Evolutionary conservation across 768 basidiomycete species (phyloP).

Genomic region (Suillus variegatus): DNA sequence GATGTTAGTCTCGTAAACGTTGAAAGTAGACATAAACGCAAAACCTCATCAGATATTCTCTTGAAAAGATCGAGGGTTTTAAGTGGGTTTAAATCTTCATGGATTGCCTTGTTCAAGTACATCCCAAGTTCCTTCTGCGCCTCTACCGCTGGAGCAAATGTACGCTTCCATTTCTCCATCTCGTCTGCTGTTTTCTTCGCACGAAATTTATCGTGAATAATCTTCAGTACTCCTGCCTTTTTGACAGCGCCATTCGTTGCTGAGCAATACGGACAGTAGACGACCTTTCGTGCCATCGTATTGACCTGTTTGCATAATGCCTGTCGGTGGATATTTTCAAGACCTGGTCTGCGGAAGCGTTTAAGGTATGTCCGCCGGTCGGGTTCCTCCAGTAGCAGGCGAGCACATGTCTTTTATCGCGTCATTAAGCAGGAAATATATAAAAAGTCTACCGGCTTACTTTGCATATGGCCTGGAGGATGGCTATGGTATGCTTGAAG

Average conservation of each 20-base stretch:
- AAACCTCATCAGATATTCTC: conserved; percentile 87
- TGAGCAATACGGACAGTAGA: conserved; percentile 92
- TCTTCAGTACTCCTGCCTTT: conserved; percentile 92
- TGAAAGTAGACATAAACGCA: conserved; percentile 8
- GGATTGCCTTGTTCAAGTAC: conserved; percentile 84
- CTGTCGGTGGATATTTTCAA: conserved; percentile 92
- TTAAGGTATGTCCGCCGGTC: conserved; percentile 84
- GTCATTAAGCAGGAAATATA: conserved; percentile 2
- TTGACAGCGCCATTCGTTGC: conserved; percentile 95
- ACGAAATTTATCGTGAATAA: conserved; percentile 96
- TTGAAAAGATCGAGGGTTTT: conserved; percentile 92
- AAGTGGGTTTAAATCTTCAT: conserved; percentile 93
- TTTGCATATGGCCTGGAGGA: conserved; percentile 97
- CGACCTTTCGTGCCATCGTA: conserved; percentile 81
- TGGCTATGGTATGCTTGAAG: conserved; percentile 92
- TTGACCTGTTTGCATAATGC: conserved; percentile 84
- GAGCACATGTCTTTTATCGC: conserved; percentile 76
- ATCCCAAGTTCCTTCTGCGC: conserved; percentile 84
- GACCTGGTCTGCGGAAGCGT: conserved; percentile 85
- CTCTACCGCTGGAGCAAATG: conserved; percentile 79
- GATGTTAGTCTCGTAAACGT: conserved; percentile 6
- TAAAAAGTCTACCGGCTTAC: conserved; percentile 37
- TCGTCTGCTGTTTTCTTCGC: conserved; percentile 91
- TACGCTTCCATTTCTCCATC: conserved; percentile 84
- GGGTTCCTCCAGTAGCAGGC: conserved; percentile 84